Percentiles rank a stretch among this genome's conserved stretches.
Evolutionary conservation across 2,329 filamentous ascomycete species (phyloP).

Genomic region (Scedosporium boydii): DNA sequence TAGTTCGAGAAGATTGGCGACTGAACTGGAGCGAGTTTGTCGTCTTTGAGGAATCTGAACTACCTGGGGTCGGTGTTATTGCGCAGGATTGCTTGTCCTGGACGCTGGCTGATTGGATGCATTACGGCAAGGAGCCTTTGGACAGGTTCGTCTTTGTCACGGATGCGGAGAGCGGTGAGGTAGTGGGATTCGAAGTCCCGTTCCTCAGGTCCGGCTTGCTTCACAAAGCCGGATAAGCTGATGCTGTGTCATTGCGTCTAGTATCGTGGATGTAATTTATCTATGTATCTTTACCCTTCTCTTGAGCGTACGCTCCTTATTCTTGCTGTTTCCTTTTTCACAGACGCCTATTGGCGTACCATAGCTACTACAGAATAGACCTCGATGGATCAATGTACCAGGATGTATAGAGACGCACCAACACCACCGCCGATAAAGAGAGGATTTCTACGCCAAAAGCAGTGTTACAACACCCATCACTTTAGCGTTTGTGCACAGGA

Average conservation of each 20-base stretch:
- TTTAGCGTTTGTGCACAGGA: too few relatives aligned
- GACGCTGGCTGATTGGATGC: conserved; percentile 24
- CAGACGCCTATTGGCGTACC: not conserved
- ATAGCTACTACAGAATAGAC: not conserved
- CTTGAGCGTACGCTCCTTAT: not conserved
- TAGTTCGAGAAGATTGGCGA: conserved; percentile 16
- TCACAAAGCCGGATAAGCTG: not conserved
- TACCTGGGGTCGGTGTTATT: conserved; percentile 16
- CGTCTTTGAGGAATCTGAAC: conserved; percentile 12
- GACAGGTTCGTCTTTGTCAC: conserved; percentile 22
- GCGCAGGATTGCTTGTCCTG: conserved; percentile 19
- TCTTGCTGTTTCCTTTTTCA: not conserved
- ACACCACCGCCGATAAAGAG: too few relatives aligned
- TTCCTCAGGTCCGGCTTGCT: conserved; percentile 21
- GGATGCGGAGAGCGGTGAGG: conserved; percentile 12
- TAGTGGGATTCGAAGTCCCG: conserved; percentile 22
- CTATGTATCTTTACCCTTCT: not conserved
- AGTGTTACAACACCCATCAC: too few relatives aligned
- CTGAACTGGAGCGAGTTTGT: conserved; percentile 17
- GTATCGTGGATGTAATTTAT: not conserved
- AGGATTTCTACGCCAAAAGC: too few relatives aligned
- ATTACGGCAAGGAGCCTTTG: conserved; percentile 23
- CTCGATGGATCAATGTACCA: too few relatives aligned
- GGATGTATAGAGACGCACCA: too few relatives aligned
- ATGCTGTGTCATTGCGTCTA: not conserved